phyloP scores from a whole-genome alignment of 169 alveolate species.

The Cryptosporidium parvum region DNA sequence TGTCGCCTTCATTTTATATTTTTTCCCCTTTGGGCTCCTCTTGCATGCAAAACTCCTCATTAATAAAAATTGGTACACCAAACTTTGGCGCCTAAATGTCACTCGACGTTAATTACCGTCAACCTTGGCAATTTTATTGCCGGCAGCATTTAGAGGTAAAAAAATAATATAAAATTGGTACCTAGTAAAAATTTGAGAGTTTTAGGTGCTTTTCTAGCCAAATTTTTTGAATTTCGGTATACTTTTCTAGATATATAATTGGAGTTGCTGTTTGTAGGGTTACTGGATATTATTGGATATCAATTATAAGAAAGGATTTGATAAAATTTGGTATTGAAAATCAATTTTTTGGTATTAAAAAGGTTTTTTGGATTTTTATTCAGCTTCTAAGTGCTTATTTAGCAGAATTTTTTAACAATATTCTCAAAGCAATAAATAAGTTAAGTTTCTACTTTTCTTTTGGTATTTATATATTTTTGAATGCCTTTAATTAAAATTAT shows the following conservation, averaged over 20 bases:
- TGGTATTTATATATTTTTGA: constrained; percentile 8
- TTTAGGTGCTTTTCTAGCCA: background rate
- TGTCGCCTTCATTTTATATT: background rate
- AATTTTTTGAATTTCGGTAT: background rate
- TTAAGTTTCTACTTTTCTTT: background rate
- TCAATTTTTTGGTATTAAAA: background rate
- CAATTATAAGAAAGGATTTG: background rate
- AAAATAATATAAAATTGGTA: background rate
- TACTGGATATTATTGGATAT: background rate
- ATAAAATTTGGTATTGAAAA: background rate
- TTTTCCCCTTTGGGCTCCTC: background rate
- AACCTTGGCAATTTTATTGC: constrained; percentile 44
- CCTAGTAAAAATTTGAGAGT: background rate
- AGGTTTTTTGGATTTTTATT: background rate
- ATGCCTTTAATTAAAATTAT: background rate
- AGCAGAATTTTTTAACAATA: background rate
- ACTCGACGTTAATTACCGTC: constrained; percentile 52
- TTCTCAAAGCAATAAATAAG: background rate
- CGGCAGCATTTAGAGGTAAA: background rate
- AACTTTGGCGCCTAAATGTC: constrained; percentile 59
- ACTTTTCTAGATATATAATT: background rate
- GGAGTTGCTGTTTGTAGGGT: background rate
- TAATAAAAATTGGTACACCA: constrained; percentile 6
- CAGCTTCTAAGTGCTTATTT: background rate
- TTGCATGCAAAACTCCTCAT: constrained; percentile 32